phyloP scores from a whole-genome alignment of 306 rosid species.

The Dalbergia oliveri region DNA sequence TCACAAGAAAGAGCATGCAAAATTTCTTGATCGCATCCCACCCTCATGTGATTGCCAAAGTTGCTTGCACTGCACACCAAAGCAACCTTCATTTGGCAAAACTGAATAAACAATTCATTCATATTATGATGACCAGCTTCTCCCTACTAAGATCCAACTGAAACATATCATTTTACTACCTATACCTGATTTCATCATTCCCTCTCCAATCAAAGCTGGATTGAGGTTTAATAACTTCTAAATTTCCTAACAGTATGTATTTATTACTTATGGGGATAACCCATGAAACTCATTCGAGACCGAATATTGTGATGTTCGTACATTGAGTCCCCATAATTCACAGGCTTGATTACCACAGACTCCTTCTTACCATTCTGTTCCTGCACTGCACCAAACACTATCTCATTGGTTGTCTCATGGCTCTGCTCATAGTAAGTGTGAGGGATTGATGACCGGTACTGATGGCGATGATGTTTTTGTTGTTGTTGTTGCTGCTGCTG shows the following conservation, averaged over 20 bases:
- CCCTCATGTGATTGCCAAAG: slow-evolving; percentile 41
- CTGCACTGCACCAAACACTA: slow-evolving; percentile 91
- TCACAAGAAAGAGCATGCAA: slow-evolving; percentile 47
- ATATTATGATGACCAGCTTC: slow-evolving; percentile 43
- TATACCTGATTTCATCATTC: slow-evolving; percentile 47
- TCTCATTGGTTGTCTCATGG: slow-evolving; percentile 70
- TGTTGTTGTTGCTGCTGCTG: slow-evolving; percentile 31
- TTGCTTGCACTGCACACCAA: slow-evolving; percentile 30
- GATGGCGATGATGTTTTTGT: slow-evolving; percentile 70
- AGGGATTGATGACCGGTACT: slow-evolving; percentile 67
- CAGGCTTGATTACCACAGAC: slow-evolving; percentile 65
- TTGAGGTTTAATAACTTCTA: slow-evolving; percentile 54
- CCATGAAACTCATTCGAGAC: slow-evolving; percentile 54
- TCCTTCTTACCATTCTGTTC: slow-evolving; percentile 64
- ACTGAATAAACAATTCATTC: slow-evolving; percentile 50
- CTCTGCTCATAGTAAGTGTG: slow-evolving; percentile 72
- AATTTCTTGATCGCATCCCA: slow-evolving; percentile 40
- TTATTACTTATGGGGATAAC: slow-evolving; percentile 62
- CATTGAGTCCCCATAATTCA: slow-evolving; percentile 66
- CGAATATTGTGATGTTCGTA: slow-evolving; percentile 63
- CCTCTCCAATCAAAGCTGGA: slow-evolving; percentile 38
- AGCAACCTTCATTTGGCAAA: slow-evolving; percentile 45
- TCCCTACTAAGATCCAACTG: slow-evolving; percentile 33
- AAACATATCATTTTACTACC: slow-evolving; percentile 49
- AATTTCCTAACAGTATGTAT: slow-evolving; percentile 50